Conservation (phyloP, 225 moss, liverwort and hornwort genomes). For the Polytrichum commune region DNA sequence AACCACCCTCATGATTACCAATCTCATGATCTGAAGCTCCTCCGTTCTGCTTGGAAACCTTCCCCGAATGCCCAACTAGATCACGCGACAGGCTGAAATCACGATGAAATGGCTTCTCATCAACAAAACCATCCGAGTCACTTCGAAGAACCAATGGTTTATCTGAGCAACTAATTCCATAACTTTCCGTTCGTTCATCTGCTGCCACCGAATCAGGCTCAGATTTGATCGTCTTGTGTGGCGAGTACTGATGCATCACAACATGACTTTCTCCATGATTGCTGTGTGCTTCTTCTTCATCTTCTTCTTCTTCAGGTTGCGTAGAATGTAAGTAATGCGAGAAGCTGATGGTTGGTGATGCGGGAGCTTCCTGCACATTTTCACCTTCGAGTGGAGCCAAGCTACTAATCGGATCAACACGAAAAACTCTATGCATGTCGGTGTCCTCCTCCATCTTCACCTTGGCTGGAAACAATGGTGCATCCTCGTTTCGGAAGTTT, state of each 20-base stretch:
- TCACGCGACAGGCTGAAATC: background rate
- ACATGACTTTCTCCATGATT: background rate
- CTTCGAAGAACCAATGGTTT: conserved; percentile 3
- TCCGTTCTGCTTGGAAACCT: background rate
- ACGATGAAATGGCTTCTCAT: background rate
- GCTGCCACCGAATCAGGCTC: background rate
- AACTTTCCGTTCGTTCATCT: background rate
- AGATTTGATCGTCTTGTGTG: background rate
- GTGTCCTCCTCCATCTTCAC: conserved; percentile 8
- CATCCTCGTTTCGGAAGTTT: background rate
- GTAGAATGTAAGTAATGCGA: conserved; percentile 9
- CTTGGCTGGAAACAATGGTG: conserved; percentile 1
- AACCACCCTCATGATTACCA: background rate
- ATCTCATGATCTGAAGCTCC: background rate
- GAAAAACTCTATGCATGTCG: background rate
- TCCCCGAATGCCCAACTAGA: background rate
- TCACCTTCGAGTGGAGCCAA: conserved; percentile 4
- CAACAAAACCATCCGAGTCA: background rate
- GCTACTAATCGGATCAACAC: conserved; percentile 11
- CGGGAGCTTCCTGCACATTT: background rate
- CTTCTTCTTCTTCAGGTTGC: background rate
- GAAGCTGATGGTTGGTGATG: conserved; percentile 14
- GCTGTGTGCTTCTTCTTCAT: background rate
- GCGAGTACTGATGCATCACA: background rate
- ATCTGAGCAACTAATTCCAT: background rate